These are phyloP conservation scores for Marchantia polymorpha DNA, from an alignment of 225 moss, liverwort and hornwort genomes.

Conservation along the genomic window DNA sequence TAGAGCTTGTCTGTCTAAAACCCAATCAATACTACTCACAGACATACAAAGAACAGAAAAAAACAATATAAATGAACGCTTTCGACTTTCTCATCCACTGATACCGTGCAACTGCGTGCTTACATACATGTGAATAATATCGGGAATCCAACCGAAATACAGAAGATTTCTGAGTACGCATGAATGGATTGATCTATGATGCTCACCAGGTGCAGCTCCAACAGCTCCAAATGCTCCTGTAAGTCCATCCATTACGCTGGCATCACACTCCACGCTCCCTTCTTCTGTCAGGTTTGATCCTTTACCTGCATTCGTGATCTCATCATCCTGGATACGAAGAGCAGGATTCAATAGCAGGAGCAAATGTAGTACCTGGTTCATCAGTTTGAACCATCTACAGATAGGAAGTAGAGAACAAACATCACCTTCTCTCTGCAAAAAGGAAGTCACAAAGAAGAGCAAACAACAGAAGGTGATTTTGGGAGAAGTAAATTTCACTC, in stretches of 20 bases:
- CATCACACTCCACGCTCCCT: conserved; percentile 95
- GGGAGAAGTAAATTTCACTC: background rate
- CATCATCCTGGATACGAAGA: conserved; percentile 63
- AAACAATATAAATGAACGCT: too few relatives aligned
- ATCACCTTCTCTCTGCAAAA: background rate
- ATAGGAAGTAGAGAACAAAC: background rate
- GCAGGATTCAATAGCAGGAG: background rate
- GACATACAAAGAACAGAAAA: too few relatives aligned
- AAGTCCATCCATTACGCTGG: conserved; percentile 90
- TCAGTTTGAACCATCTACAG: background rate
- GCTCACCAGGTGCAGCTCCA: conserved; percentile 84
- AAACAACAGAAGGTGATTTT: background rate
- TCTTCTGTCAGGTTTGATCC: conserved; percentile 92
- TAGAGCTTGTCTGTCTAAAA: too few relatives aligned
- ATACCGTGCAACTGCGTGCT: too few relatives aligned
- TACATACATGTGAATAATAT: too few relatives aligned
- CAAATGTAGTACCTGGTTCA: background rate
- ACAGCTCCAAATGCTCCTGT: conserved; percentile 95
- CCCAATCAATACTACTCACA: too few relatives aligned
- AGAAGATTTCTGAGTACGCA: too few relatives aligned
- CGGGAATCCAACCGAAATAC: too few relatives aligned
- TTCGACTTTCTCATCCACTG: too few relatives aligned
- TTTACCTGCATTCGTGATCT: conserved; percentile 89
- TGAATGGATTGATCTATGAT: background rate
- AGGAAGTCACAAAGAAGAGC: background rate